phyloP scores from a whole-genome alignment of 2,329 filamentous ascomycete genomes.

The Alternaria atra region DNA sequence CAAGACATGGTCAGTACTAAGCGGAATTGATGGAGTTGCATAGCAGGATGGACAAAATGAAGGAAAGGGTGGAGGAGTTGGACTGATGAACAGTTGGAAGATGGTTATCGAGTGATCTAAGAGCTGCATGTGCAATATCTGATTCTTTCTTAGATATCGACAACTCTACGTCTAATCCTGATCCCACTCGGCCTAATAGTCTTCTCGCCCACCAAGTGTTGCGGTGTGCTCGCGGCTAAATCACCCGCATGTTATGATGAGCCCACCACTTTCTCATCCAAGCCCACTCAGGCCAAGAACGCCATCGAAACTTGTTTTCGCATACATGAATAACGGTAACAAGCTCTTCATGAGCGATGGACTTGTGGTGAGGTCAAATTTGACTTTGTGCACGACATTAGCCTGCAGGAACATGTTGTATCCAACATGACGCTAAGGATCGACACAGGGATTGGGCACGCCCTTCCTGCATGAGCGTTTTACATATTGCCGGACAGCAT shows the following conservation, averaged over 20 bases:
- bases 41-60: no score
- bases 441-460: background rate
- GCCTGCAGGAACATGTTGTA: background rate
- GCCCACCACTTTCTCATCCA: background rate
- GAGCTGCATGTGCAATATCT: background rate
- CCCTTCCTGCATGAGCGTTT: background rate
- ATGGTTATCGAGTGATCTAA: background rate
- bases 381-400: conserved; percentile 11
- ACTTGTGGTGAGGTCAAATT: conserved; percentile 5
- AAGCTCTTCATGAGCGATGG: background rate
- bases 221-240: conserved; percentile 1
- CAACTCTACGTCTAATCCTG: background rate
- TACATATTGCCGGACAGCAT: conserved; percentile 2
- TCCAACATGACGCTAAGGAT: conserved; percentile 7
- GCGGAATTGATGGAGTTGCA: no score
- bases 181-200: background rate
- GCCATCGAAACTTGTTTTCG: background rate
- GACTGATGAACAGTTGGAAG: background rate
- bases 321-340: background rate
- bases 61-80: no score
- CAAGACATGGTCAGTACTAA: no score
- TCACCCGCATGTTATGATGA: background rate
- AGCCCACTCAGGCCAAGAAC: background rate
- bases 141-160: background rate
- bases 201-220: background rate